Conservation (phyloP, 2,329 filamentous ascomycete genomes). For the Aureobasidium mangrovei region DNA sequence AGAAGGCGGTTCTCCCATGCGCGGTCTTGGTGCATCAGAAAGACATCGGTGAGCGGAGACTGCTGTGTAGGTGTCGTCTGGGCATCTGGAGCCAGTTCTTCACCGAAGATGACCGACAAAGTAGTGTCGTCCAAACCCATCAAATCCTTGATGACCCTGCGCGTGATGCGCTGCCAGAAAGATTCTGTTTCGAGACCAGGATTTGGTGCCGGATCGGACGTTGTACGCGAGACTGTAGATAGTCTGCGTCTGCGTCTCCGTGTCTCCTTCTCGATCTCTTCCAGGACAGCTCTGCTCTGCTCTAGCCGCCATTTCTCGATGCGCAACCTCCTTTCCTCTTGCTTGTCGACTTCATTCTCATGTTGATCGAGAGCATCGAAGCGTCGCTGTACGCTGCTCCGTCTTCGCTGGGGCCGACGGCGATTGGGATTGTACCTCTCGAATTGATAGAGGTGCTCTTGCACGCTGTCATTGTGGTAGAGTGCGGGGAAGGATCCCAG, state of each 20-base stretch:
- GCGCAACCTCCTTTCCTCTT: slow-evolving; percentile 64
- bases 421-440: slow-evolving; percentile 73
- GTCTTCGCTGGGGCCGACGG: slow-evolving; percentile 43
- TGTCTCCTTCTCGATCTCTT: slow-evolving; percentile 85
- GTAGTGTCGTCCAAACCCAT: slow-evolving; percentile 84
- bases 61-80: slow-evolving; percentile 25
- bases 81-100: slow-evolving; percentile 50
- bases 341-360: slow-evolving; percentile 48
- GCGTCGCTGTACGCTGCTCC: slow-evolving; percentile 50
- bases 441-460: slow-evolving; percentile 83
- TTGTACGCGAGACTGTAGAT: slow-evolving; percentile 38
- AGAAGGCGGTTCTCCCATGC: slow-evolving; percentile 71
- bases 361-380: slow-evolving; percentile 47
- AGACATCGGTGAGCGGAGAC: slow-evolving; percentile 23
- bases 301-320: slow-evolving; percentile 91
- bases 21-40: slow-evolving; percentile 24
- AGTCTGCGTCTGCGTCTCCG: slow-evolving; percentile 52
- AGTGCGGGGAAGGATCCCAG: slow-evolving; percentile 64
- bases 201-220: slow-evolving; percentile 22
- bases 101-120: slow-evolving; percentile 79
- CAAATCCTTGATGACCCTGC: slow-evolving; percentile 77
- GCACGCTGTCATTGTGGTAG: slow-evolving; percentile 50
- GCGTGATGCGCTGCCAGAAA: slow-evolving; percentile 72
- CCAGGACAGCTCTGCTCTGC: slow-evolving; percentile 74
- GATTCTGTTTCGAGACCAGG: slow-evolving; percentile 49